Evolutionary conservation across 306 rosid genomes (phyloP).

Genomic region (Senna tora): DNA sequence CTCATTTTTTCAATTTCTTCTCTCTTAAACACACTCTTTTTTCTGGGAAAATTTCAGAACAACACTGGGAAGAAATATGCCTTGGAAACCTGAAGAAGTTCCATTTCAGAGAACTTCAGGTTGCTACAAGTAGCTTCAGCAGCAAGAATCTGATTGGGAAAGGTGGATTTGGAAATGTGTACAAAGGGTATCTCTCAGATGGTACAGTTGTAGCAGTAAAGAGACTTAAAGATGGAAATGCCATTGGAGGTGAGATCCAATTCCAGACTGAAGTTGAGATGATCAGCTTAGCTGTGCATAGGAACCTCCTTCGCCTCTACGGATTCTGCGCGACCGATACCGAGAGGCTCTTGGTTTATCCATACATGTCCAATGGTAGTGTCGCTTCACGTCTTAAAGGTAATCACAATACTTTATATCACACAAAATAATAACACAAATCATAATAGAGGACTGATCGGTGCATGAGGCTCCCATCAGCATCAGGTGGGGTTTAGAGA

Average conservation of each 20-base stretch:
- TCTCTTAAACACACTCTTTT: neutral
- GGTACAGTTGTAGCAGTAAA: conserved; percentile 84
- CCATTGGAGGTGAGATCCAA: conserved; percentile 84
- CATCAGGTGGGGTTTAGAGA: too few relatives aligned
- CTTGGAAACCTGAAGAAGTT: conserved; percentile 87
- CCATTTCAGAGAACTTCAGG: conserved; percentile 88
- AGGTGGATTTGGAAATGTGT: conserved; percentile 96
- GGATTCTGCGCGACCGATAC: conserved; percentile 87
- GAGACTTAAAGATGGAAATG: conserved; percentile 90
- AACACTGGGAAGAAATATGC: conserved; percentile 70
- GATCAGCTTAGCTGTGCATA: conserved; percentile 95
- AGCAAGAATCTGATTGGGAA: conserved; percentile 84
- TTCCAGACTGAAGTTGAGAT: conserved; percentile 97
- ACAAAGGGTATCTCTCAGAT: conserved; percentile 83
- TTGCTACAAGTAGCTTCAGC: conserved; percentile 89
- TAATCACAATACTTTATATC: too few relatives aligned
- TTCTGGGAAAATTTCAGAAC: conserved; percentile 53
- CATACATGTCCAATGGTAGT: conserved; percentile 97
- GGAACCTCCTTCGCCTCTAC: conserved; percentile 89
- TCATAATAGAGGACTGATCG: too few relatives aligned
- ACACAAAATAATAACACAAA: too few relatives aligned
- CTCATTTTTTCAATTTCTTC: conserved; percentile 3
- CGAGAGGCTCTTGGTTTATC: conserved; percentile 92
- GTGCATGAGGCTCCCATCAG: too few relatives aligned
- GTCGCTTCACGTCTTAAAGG: conserved; percentile 95